Evolutionary conservation across 257 asterid genomes (phyloP).

Genomic region (Plantago elongata): DNA sequence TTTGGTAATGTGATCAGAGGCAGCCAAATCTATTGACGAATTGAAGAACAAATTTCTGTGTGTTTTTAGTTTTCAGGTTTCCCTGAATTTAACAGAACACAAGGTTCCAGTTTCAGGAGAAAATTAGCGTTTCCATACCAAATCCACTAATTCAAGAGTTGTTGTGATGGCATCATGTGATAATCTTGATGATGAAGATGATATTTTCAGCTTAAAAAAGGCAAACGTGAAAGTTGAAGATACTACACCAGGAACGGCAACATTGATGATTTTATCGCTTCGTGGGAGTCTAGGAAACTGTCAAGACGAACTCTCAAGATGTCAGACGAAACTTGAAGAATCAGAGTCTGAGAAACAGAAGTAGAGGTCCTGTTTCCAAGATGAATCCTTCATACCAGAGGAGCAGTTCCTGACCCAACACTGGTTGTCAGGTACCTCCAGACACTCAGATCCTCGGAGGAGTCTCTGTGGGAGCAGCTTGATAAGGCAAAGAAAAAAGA

Average conservation of each 20-base stretch:
- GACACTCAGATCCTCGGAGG: conserved; percentile 80
- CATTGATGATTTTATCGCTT: conserved; percentile 88
- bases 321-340: conserved; percentile 73
- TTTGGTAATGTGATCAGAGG: too few relatives aligned
- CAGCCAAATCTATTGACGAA: too few relatives aligned
- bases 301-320: conserved; percentile 67
- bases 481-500: conserved; percentile 94
- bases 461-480: conserved; percentile 88
- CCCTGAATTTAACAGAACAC: too few relatives aligned
- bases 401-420: conserved; percentile 74
- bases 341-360: conserved; percentile 79
- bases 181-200: conserved; percentile 69
- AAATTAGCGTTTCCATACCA: too few relatives aligned
- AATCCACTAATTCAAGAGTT: too few relatives aligned
- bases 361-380: conserved; percentile 88
- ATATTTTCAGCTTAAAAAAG: conserved; percentile 87
- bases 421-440: conserved; percentile 60
- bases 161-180: conserved; percentile 47
- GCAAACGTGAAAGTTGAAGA: conserved; percentile 65
- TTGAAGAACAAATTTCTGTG: too few relatives aligned
- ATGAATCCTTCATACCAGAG: conserved; percentile 58
- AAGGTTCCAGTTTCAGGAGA: too few relatives aligned
- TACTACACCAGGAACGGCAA: conserved; percentile 83
- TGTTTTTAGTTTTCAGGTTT: too few relatives aligned
- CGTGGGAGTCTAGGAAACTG: conserved; percentile 88